These are phyloP conservation scores for Fusarium sp. DNA, from an alignment of 2,329 filamentous ascomycete species.

Conservation along the genomic window DNA sequence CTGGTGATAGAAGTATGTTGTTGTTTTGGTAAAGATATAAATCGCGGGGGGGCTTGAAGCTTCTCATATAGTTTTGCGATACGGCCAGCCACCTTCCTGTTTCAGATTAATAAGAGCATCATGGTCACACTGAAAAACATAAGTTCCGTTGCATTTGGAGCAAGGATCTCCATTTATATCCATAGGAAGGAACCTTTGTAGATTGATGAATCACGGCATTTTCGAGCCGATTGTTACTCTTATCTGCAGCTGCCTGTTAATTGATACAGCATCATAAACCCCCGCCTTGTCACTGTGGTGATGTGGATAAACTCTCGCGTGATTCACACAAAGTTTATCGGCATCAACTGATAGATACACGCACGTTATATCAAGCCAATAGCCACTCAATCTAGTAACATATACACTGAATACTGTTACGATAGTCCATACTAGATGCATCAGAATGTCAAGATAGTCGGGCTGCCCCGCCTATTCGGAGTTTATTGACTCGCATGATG, in stretches of 20 bases:
- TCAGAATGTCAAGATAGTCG: no score
- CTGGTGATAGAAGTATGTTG: background rate
- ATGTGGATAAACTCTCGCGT: background rate
- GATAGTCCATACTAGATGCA: background rate
- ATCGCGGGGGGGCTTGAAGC: background rate
- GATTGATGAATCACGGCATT: background rate
- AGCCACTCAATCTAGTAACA: no score
- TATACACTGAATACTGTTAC: background rate
- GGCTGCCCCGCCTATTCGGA: background rate
- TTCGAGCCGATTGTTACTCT: background rate
- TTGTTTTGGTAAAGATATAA: background rate
- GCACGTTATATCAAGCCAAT: background rate
- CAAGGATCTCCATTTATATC: constrained; percentile 5
- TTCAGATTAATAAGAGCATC: constrained; percentile 17
- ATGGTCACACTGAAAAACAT: constrained; percentile 4
- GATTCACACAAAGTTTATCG: background rate
- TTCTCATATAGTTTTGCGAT: constrained; percentile 2
- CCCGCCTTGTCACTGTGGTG: background rate
- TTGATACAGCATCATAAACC: background rate
- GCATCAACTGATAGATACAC: background rate
- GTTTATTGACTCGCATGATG: background rate
- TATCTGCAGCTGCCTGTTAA: background rate
- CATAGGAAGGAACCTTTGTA: constrained; percentile 15
- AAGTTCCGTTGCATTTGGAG: constrained; percentile 25
- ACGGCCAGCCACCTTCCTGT: constrained; percentile 12